Evolutionary conservation across 441 rosid genomes (phyloP).

Genomic region (Erodium moschatum): DNA sequence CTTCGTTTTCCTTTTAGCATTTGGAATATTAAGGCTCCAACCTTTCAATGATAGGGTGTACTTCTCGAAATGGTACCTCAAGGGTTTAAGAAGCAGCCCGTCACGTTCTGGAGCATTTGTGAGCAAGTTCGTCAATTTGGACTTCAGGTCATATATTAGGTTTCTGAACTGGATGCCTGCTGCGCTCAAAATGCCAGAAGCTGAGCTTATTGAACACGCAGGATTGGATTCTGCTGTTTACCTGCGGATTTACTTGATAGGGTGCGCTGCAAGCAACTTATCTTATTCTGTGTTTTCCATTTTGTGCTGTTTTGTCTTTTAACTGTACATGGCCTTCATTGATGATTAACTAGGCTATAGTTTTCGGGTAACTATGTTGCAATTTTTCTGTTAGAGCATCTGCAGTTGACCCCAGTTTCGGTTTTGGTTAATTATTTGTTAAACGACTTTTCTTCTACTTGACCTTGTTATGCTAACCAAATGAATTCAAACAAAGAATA

Average conservation of each 20-base stretch:
- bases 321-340: background rate
- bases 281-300: background rate
- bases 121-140: constrained; percentile 61
- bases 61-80: constrained; percentile 94
- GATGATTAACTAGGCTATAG: background rate
- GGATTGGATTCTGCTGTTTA: constrained; percentile 94
- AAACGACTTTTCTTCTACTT: background rate
- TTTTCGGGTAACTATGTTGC: too few relatives aligned
- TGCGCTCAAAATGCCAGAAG: constrained; percentile 91
- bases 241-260: constrained; percentile 79
- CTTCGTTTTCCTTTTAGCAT: constrained; percentile 58
- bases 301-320: background rate
- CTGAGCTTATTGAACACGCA: constrained; percentile 89
- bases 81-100: constrained; percentile 70
- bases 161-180: constrained; percentile 93
- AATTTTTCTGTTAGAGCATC: background rate
- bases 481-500: background rate
- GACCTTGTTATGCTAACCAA: background rate
- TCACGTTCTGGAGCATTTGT: constrained; percentile 43
- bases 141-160: constrained; percentile 52
- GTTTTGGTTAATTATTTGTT: background rate
- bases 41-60: constrained; percentile 92
- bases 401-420: background rate
- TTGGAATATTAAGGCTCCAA: constrained; percentile 74
- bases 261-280: constrained; percentile 34